Evolutionary conservation across 1,284 basidiomycete species (phyloP).

Genomic region (Cutaneotrichosporon daszewskae): DNA sequence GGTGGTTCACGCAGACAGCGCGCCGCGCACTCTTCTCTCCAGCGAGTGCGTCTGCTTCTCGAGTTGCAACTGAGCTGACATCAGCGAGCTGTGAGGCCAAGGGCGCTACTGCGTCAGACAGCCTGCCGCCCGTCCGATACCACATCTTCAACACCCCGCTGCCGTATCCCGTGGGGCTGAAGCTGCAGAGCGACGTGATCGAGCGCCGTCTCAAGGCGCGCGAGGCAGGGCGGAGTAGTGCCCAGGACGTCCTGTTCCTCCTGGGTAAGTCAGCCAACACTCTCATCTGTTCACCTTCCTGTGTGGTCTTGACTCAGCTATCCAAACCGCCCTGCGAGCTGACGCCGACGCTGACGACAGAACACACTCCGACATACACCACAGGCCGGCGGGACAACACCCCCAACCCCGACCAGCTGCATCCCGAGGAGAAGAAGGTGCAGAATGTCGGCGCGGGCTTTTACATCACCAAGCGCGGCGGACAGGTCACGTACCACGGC

Average conservation of each 20-base stretch:
- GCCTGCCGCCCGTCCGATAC: constrained; percentile 60
- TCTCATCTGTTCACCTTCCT: too few species aligned
- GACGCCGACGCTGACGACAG: constrained; percentile 21
- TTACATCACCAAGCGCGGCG: constrained; percentile 74
- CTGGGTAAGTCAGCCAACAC: constrained; percentile 41
- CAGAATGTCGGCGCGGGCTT: constrained; percentile 79
- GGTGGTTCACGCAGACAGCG: neutral
- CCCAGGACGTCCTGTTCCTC: constrained; percentile 51
- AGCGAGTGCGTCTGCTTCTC: neutral
- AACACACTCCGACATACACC: constrained; percentile 93
- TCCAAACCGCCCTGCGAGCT: constrained; percentile 44
- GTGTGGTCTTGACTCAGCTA: too few species aligned
- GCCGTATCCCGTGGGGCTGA: constrained; percentile 64
- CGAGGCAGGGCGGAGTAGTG: constrained; percentile 29
- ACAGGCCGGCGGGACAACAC: constrained; percentile 71
- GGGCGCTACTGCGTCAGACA: neutral
- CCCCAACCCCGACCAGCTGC: constrained; percentile 52
- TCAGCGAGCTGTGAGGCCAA: neutral
- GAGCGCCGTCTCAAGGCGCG: constrained; percentile 53
- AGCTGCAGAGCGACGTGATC: constrained; percentile 65
- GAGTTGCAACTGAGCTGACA: neutral
- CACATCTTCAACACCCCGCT: constrained; percentile 68
- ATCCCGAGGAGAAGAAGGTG: constrained; percentile 63
- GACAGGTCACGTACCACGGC: constrained; percentile 94
- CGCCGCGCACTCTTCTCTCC: constrained; percentile 3